A percentile compares a stretch with the other conserved stretches of the same genome.
Conservation (phyloP, 441 rosid species). For the Mallotus repandus region DNA sequence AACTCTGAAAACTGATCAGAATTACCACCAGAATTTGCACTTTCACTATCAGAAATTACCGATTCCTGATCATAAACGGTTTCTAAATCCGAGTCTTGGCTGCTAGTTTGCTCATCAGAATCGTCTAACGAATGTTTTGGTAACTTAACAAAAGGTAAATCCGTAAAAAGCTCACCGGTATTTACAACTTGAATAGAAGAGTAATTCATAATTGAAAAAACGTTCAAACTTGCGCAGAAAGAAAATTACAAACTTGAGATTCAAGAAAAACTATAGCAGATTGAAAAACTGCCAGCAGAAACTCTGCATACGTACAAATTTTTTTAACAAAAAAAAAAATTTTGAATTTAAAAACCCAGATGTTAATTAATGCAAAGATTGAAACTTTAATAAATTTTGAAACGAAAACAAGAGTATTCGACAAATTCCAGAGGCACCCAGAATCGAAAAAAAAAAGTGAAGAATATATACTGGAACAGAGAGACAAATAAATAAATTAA, state of each 20-base stretch:
- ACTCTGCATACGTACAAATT: too few species aligned
- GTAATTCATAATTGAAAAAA: conserved; percentile 1
- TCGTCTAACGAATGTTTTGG: conserved; percentile 14
- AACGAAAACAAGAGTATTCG: neutral
- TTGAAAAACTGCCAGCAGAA: too few species aligned
- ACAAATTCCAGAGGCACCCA: neutral
- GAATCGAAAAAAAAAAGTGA: neutral
- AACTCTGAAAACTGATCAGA: conserved; percentile 13
- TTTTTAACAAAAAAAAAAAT: neutral
- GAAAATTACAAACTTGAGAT: neutral
- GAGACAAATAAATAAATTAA: neutral
- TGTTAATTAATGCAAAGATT: neutral
- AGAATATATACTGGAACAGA: neutral
- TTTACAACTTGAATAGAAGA: conserved; percentile 9
- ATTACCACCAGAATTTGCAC: conserved; percentile 32
- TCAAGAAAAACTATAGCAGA: too few species aligned
- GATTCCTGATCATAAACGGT: conserved; percentile 32
- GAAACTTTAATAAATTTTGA: neutral
- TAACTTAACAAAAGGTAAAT: conserved; percentile 5
- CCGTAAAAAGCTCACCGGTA: neutral
- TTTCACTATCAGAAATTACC: conserved; percentile 48
- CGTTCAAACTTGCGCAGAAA: neutral
- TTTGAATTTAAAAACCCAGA: neutral
- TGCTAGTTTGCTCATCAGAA: neutral
- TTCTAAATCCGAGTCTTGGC: conserved; percentile 11